Conservation (phyloP, 2,329 filamentous ascomycete genomes). For the Fusarium nematophilum region DNA sequence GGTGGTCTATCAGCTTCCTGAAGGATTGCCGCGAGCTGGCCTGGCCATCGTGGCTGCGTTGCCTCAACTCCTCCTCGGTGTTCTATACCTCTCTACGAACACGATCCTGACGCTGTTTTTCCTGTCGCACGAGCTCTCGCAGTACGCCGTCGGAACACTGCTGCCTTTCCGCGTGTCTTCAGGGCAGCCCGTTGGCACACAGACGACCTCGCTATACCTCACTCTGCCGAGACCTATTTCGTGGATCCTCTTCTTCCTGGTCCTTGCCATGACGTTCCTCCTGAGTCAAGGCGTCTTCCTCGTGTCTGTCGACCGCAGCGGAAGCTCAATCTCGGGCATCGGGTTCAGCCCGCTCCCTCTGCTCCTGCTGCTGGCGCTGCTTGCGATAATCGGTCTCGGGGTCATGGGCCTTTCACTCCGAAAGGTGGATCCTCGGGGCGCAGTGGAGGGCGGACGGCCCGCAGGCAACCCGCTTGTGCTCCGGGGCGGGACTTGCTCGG, state of each 20-base stretch:
- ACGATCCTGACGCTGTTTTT: conserved; percentile 60
- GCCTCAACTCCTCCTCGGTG: conserved; percentile 61
- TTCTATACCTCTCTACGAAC: conserved; percentile 61
- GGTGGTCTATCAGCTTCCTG: conserved; percentile 48
- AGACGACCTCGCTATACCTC: conserved; percentile 61
- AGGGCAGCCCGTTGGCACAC: conserved; percentile 54
- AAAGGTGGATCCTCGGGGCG: conserved; percentile 51
- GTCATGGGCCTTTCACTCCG: conserved; percentile 55
- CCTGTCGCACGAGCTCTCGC: conserved; percentile 62
- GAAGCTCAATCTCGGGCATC: conserved; percentile 45
- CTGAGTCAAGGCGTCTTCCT: conserved; percentile 59
- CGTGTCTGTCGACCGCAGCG: conserved; percentile 44
- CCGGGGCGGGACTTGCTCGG: conserved; percentile 61
- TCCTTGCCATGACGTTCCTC: conserved; percentile 57
- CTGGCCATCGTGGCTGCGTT: conserved; percentile 56
- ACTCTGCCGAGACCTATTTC: conserved; percentile 61
- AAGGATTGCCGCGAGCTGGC: conserved; percentile 40
- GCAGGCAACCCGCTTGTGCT: conserved; percentile 62
- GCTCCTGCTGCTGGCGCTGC: conserved; percentile 54
- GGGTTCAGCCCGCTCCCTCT: conserved; percentile 58
- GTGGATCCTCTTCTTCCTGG: conserved; percentile 57
- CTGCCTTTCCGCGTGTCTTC: conserved; percentile 59
- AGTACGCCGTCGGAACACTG: conserved; percentile 50
- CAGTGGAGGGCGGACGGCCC: conserved; percentile 48
- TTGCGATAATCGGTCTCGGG: conserved; percentile 49